phyloP scores from a whole-genome alignment of 169 alveolate species.

The Plasmodium reichenowi region DNA sequence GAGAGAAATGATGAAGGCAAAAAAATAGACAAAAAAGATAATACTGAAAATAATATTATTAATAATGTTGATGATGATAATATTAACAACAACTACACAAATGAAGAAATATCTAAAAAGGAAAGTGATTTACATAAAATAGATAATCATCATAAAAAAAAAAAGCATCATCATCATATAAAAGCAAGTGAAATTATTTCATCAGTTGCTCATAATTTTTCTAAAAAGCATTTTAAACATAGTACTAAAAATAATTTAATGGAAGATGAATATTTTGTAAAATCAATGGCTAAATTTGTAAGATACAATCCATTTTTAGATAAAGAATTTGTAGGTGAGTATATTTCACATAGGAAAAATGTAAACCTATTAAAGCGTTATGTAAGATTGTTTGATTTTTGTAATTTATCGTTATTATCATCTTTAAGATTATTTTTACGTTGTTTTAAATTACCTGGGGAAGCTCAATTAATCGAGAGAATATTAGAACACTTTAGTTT shows the following conservation, averaged over 20 bases:
- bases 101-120: slow-evolving; percentile 11
- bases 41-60: not conserved
- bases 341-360: slow-evolving; percentile 83
- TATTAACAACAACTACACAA: not conserved
- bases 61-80: not conserved
- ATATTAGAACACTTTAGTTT: slow-evolving; percentile 86
- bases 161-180: slow-evolving; percentile 4
- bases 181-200: not conserved
- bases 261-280: slow-evolving; percentile 76
- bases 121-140: slow-evolving; percentile 12
- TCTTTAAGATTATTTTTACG: slow-evolving; percentile 88
- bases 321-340: slow-evolving; percentile 86
- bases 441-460: slow-evolving; percentile 93
- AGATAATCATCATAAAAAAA: not conserved
- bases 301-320: slow-evolving; percentile 82
- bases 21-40: not conserved
- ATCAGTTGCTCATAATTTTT: not conserved
- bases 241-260: slow-evolving; percentile 67
- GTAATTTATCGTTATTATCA: slow-evolving; percentile 88
- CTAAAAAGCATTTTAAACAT: not conserved
- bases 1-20: not conserved
- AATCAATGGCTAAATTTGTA: slow-evolving; percentile 81
- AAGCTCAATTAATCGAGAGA: slow-evolving; percentile 93
- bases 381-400: slow-evolving; percentile 85
- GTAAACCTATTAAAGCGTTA: slow-evolving; percentile 85